Percentiles rank a stretch among this genome's conserved stretches.
Evolutionary conservation across 768 basidiomycete species (phyloP).

Genomic region (Russula virescens): DNA sequence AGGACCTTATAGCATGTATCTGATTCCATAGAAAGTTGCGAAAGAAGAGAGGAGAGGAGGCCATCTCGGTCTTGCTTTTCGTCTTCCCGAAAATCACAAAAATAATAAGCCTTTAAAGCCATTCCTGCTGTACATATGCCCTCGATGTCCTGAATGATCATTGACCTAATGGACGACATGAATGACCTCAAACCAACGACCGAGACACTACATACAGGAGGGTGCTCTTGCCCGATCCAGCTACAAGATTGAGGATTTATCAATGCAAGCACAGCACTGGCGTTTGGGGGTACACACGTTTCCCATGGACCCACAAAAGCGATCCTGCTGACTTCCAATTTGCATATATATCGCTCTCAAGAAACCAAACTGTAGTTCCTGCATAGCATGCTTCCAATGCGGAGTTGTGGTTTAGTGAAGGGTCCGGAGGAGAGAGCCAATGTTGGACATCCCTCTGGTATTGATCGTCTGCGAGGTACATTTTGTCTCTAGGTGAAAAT

Average conservation of each 20-base stretch:
- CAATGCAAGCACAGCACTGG: neutral
- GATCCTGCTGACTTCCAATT: conserved; percentile 1
- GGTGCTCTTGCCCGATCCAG: conserved; percentile 4
- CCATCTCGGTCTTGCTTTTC: neutral
- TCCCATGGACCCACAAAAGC: conserved; percentile 12
- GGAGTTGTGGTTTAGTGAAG: conserved; percentile 2
- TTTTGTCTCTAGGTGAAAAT: neutral
- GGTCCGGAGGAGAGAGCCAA: conserved; percentile 6
- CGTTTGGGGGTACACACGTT: neutral
- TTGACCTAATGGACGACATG: neutral
- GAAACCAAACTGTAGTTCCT: conserved; percentile 4
- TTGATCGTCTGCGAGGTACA: neutral
- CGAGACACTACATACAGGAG: neutral
- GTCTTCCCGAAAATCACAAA: neutral
- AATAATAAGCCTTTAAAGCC: neutral
- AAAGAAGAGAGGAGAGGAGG: neutral
- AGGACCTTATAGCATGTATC: neutral
- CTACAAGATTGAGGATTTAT: neutral
- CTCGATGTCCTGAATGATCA: neutral
- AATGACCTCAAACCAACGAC: neutral
- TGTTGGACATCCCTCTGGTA: neutral
- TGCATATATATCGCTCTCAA: neutral
- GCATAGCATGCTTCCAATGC: neutral
- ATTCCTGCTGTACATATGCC: neutral
- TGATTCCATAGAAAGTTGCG: conserved; percentile 1